Conservation (phyloP, 768 basidiomycete species). For the Rhizopogon vinicolor region DNA sequence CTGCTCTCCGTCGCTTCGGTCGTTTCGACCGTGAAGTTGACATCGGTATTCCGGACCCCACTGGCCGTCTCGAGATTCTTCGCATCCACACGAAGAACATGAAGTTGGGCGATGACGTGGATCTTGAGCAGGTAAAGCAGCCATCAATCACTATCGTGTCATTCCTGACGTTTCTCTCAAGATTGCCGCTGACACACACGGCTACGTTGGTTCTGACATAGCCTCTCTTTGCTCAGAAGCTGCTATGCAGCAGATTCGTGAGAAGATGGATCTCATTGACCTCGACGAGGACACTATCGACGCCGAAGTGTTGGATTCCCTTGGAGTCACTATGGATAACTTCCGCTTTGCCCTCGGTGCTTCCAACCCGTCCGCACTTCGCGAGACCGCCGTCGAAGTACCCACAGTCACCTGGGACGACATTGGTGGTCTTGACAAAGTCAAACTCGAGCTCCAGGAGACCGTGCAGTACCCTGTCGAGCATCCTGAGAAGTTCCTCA, state of each 20-base stretch:
- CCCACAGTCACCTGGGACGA: conserved; percentile 99
- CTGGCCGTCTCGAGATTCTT: conserved; percentile 97
- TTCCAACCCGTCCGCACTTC: conserved; percentile 96
- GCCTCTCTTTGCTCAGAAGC: conserved; percentile 98
- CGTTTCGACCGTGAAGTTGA: conserved; percentile 99
- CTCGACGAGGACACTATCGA: conserved; percentile 98
- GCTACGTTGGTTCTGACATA: conserved; percentile 98
- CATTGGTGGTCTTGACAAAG: conserved; percentile 98
- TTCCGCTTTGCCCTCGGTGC: conserved; percentile 98
- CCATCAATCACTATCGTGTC: conserved; percentile 2
- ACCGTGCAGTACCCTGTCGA: conserved; percentile 99
- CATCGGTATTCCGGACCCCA: conserved; percentile 98
- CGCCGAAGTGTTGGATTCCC: conserved; percentile 96
- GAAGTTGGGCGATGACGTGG: conserved; percentile 96
- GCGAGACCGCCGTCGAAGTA: conserved; percentile 99
- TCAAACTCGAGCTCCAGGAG: conserved; percentile 98
- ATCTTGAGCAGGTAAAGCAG: conserved; percentile 77
- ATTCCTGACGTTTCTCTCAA: conserved; percentile 22
- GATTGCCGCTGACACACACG: conserved; percentile 99
- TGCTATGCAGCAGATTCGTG: conserved; percentile 99
- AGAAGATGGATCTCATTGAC: conserved; percentile 99
- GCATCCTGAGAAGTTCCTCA: conserved; percentile 99
- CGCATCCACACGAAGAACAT: conserved; percentile 99
- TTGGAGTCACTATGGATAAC: conserved; percentile 99
- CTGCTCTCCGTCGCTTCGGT: conserved; percentile 96